Percentiles rank a stretch among this genome's conserved stretches.
Evolutionary conservation across 2,329 filamentous ascomycete genomes (phyloP).

Genomic region (Clarireedia paspali): DNA sequence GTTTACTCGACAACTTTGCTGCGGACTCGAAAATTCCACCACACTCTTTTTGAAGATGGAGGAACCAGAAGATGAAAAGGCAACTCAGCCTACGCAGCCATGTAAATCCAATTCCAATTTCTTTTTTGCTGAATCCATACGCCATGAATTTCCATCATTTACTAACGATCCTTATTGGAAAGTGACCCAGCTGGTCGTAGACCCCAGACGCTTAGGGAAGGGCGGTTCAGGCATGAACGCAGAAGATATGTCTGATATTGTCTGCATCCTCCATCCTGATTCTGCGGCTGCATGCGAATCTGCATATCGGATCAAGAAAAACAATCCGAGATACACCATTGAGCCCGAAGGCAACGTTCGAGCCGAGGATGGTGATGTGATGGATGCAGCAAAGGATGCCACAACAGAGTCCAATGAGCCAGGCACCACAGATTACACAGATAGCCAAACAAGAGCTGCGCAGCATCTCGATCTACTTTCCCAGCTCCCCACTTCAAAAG

Average conservation of each 20-base stretch:
- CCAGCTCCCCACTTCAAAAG: too few relatives aligned
- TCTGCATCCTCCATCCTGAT: slow-evolving; percentile 79
- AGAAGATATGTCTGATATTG: slow-evolving; percentile 77
- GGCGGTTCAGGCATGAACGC: slow-evolving; percentile 78
- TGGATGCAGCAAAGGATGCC: too few relatives aligned
- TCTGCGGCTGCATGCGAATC: slow-evolving; percentile 66
- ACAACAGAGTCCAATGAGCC: too few relatives aligned
- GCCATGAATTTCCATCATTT: neutral
- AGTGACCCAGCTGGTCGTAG: slow-evolving; percentile 74
- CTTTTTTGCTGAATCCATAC: neutral
- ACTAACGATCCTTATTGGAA: slow-evolving; percentile 18
- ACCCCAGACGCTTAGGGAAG: slow-evolving; percentile 70
- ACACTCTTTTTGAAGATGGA: slow-evolving; percentile 20
- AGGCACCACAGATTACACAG: too few relatives aligned
- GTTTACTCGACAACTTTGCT: slow-evolving; percentile 1
- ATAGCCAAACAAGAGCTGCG: too few relatives aligned
- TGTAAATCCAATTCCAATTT: slow-evolving; percentile 16
- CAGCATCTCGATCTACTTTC: too few relatives aligned
- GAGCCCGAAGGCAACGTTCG: slow-evolving; percentile 37
- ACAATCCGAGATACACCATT: slow-evolving; percentile 53
- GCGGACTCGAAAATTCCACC: slow-evolving; percentile 5
- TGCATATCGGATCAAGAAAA: slow-evolving; percentile 41
- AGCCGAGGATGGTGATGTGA: slow-evolving; percentile 4
- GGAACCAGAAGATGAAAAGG: slow-evolving; percentile 14
- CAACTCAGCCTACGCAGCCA: slow-evolving; percentile 20